Base-by-base conservation (phyloP, 805 yeast species). In the Geotrichum ghanense region DNA sequence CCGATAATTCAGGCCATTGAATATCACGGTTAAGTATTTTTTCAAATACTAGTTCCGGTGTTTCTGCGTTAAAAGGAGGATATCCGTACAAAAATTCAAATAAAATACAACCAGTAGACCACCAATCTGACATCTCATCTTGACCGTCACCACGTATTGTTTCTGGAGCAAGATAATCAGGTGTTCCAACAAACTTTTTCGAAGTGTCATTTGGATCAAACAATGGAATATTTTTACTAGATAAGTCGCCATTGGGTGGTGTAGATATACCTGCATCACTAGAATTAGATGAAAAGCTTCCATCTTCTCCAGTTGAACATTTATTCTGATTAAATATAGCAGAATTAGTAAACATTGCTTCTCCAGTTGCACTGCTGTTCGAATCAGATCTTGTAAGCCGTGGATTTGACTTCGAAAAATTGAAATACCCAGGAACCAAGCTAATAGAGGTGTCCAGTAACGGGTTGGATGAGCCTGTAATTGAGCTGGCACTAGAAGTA, bases 111-210 rank as follows among this genome's bases (percentile, higher is more conserved):
- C 99, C 99, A 26, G 90, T 76, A 1, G 97, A 86, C 99, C 99
- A 92, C 98, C 98, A 89, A 66, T 89, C 97, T n/a, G 90, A 79
- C 51, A 80, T 75, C 52, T 79, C 88, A 50, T 80, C 84, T 60
- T 90, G 96, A 0, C 84, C 82, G 1, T 73, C 70, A 35, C 97
- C 97, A 39, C 74, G 70, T 51, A 92, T 87, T 0, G 96, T 89
- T 60, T 92, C 99, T 0, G 99, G 99, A 0, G 99, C 95, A 35
- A 94, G 73, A 63, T 92, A 92, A 61, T 92, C 98, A 0, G 99
- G 99, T 0, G 99, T 92, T 0, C 99, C 99, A 25, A 88, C 95
- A 56, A 90, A 89, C 51, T 74, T 75, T 55, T 79, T 75, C 1
- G 73, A 71, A 2, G 71, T 61, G 48, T 73, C 74, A 21, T 73